Conservation (phyloP, 208 protist species). For the Vickermania ingenoplastis region DNA sequence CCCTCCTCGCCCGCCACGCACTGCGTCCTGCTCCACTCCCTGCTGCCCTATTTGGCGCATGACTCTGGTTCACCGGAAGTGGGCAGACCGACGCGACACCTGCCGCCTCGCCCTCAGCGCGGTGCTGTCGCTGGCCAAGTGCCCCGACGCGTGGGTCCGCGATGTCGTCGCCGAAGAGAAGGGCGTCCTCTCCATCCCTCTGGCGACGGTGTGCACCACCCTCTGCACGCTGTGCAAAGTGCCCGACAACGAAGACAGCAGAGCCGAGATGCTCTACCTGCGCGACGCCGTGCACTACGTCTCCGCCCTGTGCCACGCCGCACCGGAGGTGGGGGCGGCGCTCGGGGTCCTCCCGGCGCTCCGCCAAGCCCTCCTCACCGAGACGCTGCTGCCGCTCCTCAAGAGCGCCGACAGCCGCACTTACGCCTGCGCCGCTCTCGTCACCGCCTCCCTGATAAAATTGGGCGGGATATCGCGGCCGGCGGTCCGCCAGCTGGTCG, state of each 20-base stretch:
- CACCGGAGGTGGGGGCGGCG: slow-evolving; percentile 27
- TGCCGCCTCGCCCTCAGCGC: slow-evolving; percentile 51
- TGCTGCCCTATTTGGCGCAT: slow-evolving; percentile 43
- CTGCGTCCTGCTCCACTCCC: not conserved
- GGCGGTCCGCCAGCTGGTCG: slow-evolving; percentile 16
- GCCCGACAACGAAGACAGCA: slow-evolving; percentile 55
- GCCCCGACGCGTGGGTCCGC: slow-evolving; percentile 49
- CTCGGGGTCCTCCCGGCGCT: slow-evolving; percentile 24
- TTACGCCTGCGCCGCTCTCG: slow-evolving; percentile 41
- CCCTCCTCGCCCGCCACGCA: not conserved
- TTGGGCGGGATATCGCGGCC: slow-evolving; percentile 12
- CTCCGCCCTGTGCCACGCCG: slow-evolving; percentile 26
- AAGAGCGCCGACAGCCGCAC: slow-evolving; percentile 32
- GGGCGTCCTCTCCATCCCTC: slow-evolving; percentile 16
- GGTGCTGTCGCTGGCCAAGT: slow-evolving; percentile 58
- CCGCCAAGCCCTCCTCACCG: slow-evolving; percentile 31
- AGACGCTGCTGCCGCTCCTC: slow-evolving; percentile 51
- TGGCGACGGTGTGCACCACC: slow-evolving; percentile 31
- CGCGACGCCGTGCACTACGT: slow-evolving; percentile 53
- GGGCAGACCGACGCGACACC: slow-evolving; percentile 34
- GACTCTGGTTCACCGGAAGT: slow-evolving; percentile 27
- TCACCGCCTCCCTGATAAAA: slow-evolving; percentile 24
- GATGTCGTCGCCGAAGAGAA: slow-evolving; percentile 30
- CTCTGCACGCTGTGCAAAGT: slow-evolving; percentile 76
- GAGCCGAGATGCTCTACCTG: slow-evolving; percentile 43